These are phyloP conservation scores for Trametes meyenii DNA, from an alignment of 768 basidiomycete species.

Conservation along the genomic window DNA sequence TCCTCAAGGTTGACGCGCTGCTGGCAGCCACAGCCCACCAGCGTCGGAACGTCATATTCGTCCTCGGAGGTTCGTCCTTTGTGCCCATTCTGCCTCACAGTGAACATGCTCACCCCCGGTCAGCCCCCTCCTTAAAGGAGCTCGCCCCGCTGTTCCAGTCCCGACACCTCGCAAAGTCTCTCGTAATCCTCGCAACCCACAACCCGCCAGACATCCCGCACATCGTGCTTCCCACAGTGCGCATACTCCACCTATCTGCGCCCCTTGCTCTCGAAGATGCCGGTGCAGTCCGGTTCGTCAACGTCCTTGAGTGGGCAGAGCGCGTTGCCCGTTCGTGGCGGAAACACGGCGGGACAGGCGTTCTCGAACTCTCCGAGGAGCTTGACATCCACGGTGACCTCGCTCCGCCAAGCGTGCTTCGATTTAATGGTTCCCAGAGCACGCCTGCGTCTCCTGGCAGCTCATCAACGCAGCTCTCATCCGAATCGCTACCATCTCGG, in stretches of 20 bases:
- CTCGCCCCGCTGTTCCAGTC: conserved; percentile 39
- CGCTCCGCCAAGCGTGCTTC: conserved; percentile 29
- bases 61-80: conserved; percentile 40
- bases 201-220: conserved; percentile 35
- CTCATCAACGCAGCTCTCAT: conserved; percentile 24
- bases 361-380: conserved; percentile 30
- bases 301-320: conserved; percentile 44
- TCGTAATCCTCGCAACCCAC: conserved; percentile 43
- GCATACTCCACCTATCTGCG: conserved; percentile 36
- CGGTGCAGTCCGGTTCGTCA: conserved; percentile 40
- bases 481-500: conserved; percentile 11
- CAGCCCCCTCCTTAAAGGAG: conserved; percentile 38
- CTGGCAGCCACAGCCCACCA: conserved; percentile 25
- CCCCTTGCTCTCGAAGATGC: conserved; percentile 38
- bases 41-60: conserved; percentile 39
- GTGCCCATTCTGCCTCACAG: not conserved
- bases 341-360: conserved; percentile 33
- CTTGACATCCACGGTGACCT: conserved; percentile 31
- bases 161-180: conserved; percentile 37
- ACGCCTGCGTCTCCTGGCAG: conserved; percentile 28
- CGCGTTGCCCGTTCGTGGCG: conserved; percentile 43
- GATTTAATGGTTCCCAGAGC: conserved; percentile 25
- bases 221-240: conserved; percentile 35
- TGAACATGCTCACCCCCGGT: not conserved
- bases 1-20: conserved; percentile 30